These are phyloP conservation scores for Rachicladosporium sp. DNA, from an alignment of 2,329 filamentous ascomycete species.

Conservation along the genomic window DNA sequence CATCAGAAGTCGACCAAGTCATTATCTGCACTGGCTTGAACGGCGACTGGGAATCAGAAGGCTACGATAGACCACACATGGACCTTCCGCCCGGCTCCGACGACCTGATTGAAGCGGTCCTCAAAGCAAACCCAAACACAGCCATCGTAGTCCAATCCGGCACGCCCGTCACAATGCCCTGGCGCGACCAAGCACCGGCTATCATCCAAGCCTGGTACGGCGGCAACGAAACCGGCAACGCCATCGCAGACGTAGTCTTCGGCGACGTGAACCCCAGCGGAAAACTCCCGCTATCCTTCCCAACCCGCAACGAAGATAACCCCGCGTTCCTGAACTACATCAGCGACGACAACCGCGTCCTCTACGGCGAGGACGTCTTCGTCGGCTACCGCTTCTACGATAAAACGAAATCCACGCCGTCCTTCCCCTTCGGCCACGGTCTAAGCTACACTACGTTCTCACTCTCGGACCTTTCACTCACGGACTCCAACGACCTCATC, in stretches of 20 bases:
- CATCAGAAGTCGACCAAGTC: conserved; percentile 61
- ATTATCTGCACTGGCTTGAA: conserved; percentile 69
- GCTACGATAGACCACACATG: conserved; percentile 50
- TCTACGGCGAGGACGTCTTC: conserved; percentile 62
- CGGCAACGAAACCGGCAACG: conserved; percentile 75
- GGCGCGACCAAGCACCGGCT: conserved; percentile 47
- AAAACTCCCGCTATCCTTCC: conserved; percentile 63
- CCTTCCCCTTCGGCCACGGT: conserved; percentile 68
- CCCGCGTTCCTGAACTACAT: conserved; percentile 64
- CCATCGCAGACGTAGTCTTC: conserved; percentile 65
- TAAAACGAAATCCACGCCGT: conserved; percentile 42
- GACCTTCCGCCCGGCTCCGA: conserved; percentile 51
- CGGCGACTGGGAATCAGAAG: conserved; percentile 64
- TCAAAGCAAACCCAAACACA: conserved; percentile 54
- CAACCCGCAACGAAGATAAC: conserved; percentile 36
- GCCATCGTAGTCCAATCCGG: conserved; percentile 67
- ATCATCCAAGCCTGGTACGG: conserved; percentile 44
- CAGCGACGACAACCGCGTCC: conserved; percentile 53
- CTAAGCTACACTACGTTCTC: conserved; percentile 65
- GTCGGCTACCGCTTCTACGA: conserved; percentile 66
- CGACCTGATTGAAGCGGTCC: conserved; percentile 52
- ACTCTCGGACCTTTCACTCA: conserved; percentile 47
- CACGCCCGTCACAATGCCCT: conserved; percentile 61
- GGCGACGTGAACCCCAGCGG: conserved; percentile 62
- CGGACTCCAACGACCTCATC: conserved; percentile 37